These are phyloP conservation scores for Ricinus communis DNA, from an alignment of 345 rosid species.

Conservation along the genomic window DNA sequence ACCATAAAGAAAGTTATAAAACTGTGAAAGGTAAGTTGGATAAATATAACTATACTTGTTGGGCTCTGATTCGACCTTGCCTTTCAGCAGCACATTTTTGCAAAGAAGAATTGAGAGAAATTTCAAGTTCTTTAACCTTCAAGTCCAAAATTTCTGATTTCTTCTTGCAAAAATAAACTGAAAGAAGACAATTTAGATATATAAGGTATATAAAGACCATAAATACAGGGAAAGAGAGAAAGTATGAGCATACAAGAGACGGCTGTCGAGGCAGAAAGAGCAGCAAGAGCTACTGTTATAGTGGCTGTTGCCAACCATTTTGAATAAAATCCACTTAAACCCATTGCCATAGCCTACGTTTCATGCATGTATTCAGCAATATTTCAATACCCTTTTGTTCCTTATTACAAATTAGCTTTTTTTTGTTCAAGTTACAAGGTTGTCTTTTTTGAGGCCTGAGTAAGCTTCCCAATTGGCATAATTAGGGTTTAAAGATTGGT, in stretches of 20 bases:
- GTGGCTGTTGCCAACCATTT: slow-evolving; percentile 21
- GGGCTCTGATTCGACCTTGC: slow-evolving; percentile 85
- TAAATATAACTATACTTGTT: slow-evolving; percentile 54
- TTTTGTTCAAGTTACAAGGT: not conserved
- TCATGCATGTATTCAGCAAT: too few species aligned
- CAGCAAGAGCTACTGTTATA: slow-evolving; percentile 27
- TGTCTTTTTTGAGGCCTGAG: too few species aligned
- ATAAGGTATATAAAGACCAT: not conserved
- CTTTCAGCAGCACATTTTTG: slow-evolving; percentile 78
- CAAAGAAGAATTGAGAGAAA: slow-evolving; percentile 54
- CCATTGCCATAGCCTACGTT: slow-evolving; percentile 13
- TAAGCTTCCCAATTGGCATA: too few species aligned
- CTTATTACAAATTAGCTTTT: not conserved
- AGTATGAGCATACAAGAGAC: slow-evolving; percentile 32
- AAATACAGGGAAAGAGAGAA: not conserved
- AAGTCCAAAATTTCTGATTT: slow-evolving; percentile 33
- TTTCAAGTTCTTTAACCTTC: slow-evolving; percentile 52
- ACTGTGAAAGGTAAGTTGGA: not conserved
- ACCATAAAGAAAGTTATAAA: not conserved
- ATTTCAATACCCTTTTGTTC: not conserved
- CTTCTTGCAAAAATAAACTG: slow-evolving; percentile 56
- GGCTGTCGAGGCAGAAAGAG: slow-evolving; percentile 39
- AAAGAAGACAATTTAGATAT: not conserved
- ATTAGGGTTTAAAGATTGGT: too few species aligned
- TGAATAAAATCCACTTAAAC: slow-evolving; percentile 7